A percentile compares a stretch with the other conserved stretches of the same genome.
Evolutionary conservation across 2,329 filamentous ascomycete genomes (phyloP).

Genomic region (Diaporthe aspalathi): DNA sequence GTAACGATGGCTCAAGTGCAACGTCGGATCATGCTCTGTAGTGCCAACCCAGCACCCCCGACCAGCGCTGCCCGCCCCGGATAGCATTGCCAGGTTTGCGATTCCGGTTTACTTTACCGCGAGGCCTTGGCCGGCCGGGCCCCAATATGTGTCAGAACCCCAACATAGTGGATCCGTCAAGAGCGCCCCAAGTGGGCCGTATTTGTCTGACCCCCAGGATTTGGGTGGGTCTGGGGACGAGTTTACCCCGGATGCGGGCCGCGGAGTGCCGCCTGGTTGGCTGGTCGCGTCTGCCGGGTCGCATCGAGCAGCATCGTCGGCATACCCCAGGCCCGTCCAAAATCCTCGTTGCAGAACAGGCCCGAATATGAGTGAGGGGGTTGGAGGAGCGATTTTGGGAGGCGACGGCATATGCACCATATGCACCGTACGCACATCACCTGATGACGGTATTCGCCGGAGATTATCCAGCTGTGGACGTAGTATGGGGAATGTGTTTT

Average conservation of each 20-base stretch:
- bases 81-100: slow-evolving; percentile 4
- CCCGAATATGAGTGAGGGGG: slow-evolving; percentile 27
- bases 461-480: neutral
- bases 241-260: slow-evolving; percentile 17
- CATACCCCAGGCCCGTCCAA: neutral
- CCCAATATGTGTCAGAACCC: slow-evolving; percentile 22
- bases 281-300: neutral
- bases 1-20: slow-evolving; percentile 9
- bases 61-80: too few relatives aligned
- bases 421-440: slow-evolving; percentile 20
- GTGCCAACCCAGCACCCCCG: neutral
- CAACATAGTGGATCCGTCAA: slow-evolving; percentile 18
- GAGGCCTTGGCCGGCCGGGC: neutral
- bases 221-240: slow-evolving; percentile 13
- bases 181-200: slow-evolving; percentile 7
- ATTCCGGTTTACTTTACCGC: slow-evolving; percentile 24
- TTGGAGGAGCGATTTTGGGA: too few relatives aligned
- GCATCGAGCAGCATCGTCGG: neutral
- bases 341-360: slow-evolving; percentile 6
- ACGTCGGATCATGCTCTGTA: neutral
- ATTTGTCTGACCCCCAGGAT: slow-evolving; percentile 12
- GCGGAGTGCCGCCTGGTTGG: neutral
- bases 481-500: neutral
- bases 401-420: slow-evolving; percentile 22
- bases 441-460: slow-evolving; percentile 3